These are phyloP conservation scores for Blastobotrys petasosporus DNA, from an alignment of 1,139 yeast genomes.

Conservation along the genomic window DNA sequence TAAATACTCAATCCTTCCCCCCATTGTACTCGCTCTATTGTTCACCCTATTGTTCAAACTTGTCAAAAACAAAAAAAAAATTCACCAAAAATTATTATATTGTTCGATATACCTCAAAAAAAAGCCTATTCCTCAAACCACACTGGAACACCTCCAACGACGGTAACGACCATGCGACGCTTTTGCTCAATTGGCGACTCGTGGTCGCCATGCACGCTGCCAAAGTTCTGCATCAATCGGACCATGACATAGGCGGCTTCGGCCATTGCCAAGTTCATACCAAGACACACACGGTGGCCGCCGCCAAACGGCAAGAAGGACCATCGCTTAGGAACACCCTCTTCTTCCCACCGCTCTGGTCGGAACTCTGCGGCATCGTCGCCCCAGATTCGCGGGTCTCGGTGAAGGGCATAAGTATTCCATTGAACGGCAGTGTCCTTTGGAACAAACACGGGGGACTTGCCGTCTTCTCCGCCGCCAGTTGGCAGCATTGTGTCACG, in stretches of 20 bases:
- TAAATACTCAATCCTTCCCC: too few relatives aligned
- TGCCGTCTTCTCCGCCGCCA: conserved; percentile 46
- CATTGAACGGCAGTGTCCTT: conserved; percentile 46
- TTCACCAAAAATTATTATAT: too few relatives aligned
- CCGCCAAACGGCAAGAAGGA: conserved; percentile 53
- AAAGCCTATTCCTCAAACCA: neutral
- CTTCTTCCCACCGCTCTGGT: conserved; percentile 47
- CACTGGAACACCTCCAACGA: conserved; percentile 1
- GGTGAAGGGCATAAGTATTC: conserved; percentile 44
- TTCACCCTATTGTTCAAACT: too few relatives aligned
- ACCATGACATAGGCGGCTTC: conserved; percentile 46
- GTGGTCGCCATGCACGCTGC: conserved; percentile 10
- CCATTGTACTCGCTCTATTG: too few relatives aligned
- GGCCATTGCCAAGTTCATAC: conserved; percentile 54
- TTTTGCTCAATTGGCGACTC: conserved; percentile 1
- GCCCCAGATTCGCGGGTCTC: conserved; percentile 43
- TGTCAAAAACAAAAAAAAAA: too few relatives aligned
- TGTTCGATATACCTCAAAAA: neutral
- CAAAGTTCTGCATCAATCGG: conserved; percentile 38
- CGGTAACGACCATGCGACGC: conserved; percentile 1
- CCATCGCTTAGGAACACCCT: conserved; percentile 34
- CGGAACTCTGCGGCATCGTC: conserved; percentile 43
- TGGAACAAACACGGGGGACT: conserved; percentile 40
- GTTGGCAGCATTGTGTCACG: conserved; percentile 45
- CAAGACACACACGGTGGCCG: conserved; percentile 55